Evolutionary conservation across 805 yeast genomes (phyloP).

Genomic region (Ogataea zsoltii): DNA sequence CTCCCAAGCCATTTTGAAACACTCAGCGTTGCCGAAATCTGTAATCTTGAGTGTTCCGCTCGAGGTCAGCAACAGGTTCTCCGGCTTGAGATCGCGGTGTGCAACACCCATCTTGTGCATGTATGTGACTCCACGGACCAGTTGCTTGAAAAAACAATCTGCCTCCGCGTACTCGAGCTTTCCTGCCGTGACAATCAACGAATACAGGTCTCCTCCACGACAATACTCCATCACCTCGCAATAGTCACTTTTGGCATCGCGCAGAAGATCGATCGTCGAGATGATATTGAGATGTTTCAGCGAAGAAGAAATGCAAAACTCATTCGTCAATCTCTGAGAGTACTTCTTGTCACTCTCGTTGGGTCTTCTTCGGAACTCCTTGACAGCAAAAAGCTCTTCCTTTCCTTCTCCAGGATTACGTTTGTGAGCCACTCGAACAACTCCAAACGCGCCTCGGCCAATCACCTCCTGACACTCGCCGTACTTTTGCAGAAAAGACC

Average conservation of each 20-base stretch:
- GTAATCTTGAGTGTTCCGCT: constrained; percentile 77
- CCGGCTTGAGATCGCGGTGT: constrained; percentile 89
- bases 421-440: constrained; percentile 85
- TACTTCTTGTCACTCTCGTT: constrained; percentile 67
- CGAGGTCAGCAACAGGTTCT: constrained; percentile 72
- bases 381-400: constrained; percentile 68
- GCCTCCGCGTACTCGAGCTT: constrained; percentile 81
- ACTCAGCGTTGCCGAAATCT: constrained; percentile 85
- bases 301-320: constrained; percentile 79
- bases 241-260: constrained; percentile 80
- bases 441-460: constrained; percentile 94
- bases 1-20: constrained; percentile 87
- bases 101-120: constrained; percentile 91
- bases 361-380: constrained; percentile 69
- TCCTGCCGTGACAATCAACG: constrained; percentile 73
- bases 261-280: constrained; percentile 70
- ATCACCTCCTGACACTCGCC: constrained; percentile 94
- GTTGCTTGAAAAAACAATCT: constrained; percentile 86
- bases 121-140: constrained; percentile 78
- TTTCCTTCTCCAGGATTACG: constrained; percentile 35
- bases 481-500: constrained; percentile 81
- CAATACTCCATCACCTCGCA: constrained; percentile 87
- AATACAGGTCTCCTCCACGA: constrained; percentile 77
- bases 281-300: constrained; percentile 78
- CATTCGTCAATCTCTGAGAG: constrained; percentile 72